These are phyloP conservation scores for Sporisorium exsertum DNA, from an alignment of 1,284 basidiomycete genomes.

Conservation along the genomic window DNA sequence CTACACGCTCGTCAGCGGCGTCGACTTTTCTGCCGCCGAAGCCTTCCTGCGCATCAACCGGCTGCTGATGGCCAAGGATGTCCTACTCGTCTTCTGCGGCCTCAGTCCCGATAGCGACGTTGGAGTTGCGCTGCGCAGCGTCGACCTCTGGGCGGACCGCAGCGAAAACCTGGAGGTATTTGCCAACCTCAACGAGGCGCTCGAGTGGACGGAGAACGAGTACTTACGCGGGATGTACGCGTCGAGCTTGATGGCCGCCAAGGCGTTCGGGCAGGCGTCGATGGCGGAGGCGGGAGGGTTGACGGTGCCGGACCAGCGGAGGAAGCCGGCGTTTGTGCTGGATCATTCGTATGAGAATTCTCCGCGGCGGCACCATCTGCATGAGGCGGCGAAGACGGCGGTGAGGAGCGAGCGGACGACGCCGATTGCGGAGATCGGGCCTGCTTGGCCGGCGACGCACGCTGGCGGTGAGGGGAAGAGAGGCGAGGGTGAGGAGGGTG, in stretches of 20 bases:
- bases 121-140: conserved; percentile 68
- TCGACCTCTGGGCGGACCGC: conserved; percentile 77
- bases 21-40: conserved; percentile 95
- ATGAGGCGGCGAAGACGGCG: conserved; percentile 76
- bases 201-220: conserved; percentile 80
- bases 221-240: conserved; percentile 70
- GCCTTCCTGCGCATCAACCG: conserved; percentile 92
- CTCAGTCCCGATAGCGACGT: conserved; percentile 70
- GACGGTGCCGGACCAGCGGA: conserved; percentile 63
- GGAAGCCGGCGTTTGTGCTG: conserved; percentile 66
- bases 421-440: conserved; percentile 30
- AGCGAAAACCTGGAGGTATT: conserved; percentile 77
- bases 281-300: conserved; percentile 71
- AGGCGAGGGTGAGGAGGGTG: neutral
- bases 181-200: conserved; percentile 84
- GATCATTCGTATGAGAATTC: conserved; percentile 78
- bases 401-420: conserved; percentile 38
- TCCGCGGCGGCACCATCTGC: conserved; percentile 80
- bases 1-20: conserved; percentile 83
- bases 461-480: too few species aligned
- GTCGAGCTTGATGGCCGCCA: conserved; percentile 65
- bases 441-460: neutral
- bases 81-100: conserved; percentile 90
- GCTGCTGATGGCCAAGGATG: conserved; percentile 79
- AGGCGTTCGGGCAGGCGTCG: conserved; percentile 66